Evolutionary conservation across 768 basidiomycete genomes (phyloP), one percentile per base, ranked within the genome.

Genomic region (Pisolithus sp.): DNA sequence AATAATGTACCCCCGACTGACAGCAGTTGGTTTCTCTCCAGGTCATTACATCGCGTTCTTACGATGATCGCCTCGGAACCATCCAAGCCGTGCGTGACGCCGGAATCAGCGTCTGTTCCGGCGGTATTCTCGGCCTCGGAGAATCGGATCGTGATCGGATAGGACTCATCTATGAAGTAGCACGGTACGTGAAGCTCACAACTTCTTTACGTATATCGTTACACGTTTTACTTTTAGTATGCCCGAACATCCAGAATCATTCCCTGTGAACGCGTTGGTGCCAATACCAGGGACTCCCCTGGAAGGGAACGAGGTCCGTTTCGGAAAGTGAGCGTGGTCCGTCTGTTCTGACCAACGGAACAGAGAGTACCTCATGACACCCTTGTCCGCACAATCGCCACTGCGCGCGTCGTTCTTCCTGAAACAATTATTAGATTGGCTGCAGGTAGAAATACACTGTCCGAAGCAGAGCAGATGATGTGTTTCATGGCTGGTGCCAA

Each of bases 401-500:
- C 95, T 21, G 91, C 95, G 17, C 85, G 95, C 39, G 85, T 98
- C 54, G 86, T 91, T 30, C 79, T 98, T 59, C 95, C 95, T 1
- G 77, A 74, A 53, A 93, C 95, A 10, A 97, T 98, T 62, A 96
- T 98, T 53, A 82, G 95, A 51, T 82, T 98, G 23, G 93, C 95
- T 7, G 95, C 95, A 18, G 95, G 95, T 50, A 76, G 95, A 61
- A 92, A 92, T 66, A 89, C 83, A 2, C 80, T 96, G 59, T 76
- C 76, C 53, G 95, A 98, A 73, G 77, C 89, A 8, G 89, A 97
- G 68, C 95, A 98, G 66, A 93, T 87, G 7, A 93, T 98, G 87
- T 93, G 92, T 64, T 98, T 98, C 73, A 88, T 98, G 89, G 93
- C 95, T 1, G 95, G 95, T 21, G 95, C 94, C 20, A 98, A 98